Evolutionary conservation across 2,329 filamentous ascomycete species (phyloP).

Genomic region (Neurospora sp.): DNA sequence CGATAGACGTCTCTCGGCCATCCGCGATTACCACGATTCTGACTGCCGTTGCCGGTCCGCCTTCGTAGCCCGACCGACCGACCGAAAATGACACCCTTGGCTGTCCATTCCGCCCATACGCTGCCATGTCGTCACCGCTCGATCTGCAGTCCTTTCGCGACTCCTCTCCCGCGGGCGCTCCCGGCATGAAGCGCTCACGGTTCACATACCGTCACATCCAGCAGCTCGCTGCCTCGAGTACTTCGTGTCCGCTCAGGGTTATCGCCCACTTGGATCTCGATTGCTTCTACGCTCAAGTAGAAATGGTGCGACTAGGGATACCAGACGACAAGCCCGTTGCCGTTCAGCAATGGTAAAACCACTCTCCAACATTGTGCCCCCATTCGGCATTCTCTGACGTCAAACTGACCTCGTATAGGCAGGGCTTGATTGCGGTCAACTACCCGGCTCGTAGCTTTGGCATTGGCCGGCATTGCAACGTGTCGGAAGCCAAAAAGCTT

Average conservation of each 20-base stretch:
- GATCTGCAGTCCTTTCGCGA: constrained; percentile 19
- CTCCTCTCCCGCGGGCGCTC: constrained; percentile 26
- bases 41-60: background rate
- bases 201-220: constrained; percentile 81
- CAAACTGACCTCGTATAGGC: constrained; percentile 37
- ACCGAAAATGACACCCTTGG: constrained; percentile 3
- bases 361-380: background rate
- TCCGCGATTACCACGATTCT: background rate
- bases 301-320: constrained; percentile 75
- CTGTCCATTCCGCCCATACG: background rate
- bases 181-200: constrained; percentile 43
- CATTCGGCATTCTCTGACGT: background rate
- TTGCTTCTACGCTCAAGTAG: constrained; percentile 95
- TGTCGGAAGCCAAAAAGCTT: constrained; percentile 72
- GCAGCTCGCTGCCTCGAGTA: constrained; percentile 61
- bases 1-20: background rate
- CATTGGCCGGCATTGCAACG: constrained; percentile 68
- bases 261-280: constrained; percentile 91
- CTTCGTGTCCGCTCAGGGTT: constrained; percentile 70
- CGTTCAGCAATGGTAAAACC: constrained; percentile 74
- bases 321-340: constrained; percentile 72
- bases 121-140: constrained; percentile 22
- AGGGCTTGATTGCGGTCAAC: constrained; percentile 91
- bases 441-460: constrained; percentile 80
- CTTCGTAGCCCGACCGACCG: background rate